Base-by-base conservation (phyloP, 176 grass and related monocot species). In the Carex cristatella region DNA sequence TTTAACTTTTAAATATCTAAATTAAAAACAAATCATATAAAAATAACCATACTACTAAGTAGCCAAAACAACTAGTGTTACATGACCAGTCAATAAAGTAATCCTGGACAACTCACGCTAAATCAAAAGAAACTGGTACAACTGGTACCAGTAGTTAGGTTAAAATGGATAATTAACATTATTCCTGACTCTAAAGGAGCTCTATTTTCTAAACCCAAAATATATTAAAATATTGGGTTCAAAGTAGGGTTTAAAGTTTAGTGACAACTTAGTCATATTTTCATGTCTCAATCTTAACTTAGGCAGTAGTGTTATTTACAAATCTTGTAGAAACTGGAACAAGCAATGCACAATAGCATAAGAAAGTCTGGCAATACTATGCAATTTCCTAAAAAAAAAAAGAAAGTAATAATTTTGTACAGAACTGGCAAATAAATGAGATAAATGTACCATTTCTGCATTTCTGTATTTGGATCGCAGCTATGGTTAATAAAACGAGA, bases 401-500 rank as follows among this genome's bases (percentile, higher is more conserved):
- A 28, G 58, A 85, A 78, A 56, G 11, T 54, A 32, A 15, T 56
- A 42, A 77, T 78, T 35, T 78, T 57, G 4, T 31, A 78, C 10
- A 78, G 1, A 48, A 59, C 74, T 37, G 10, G n/a, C 14, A 92
- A 54, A 87, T 87, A 65, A 86, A 76, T 54, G 56, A 89, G 79
- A 79, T 80, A 72, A 86, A 83, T 84, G 42, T 84, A 95, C 95
- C 96, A 98, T 95, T 98, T 98, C 87, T 95, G 93, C 96, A 98
- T 98, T 86, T 89, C 91, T 33, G 93, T 94, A 88, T 98, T 98
- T 81, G 96, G 95, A 64, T 98, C 93, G 69, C 93, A 98, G 90
- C 95, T 95, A 84, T 98, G 95, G 75, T 98, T 98, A 90, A 98
- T 98, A 90, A 93, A 98, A 31, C 95, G 90, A 78, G 95, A 98